Evolutionary conservation across 306 rosid genomes (phyloP), one percentile per base, ranked within the genome.

Genomic region (Prunus mongolica): DNA sequence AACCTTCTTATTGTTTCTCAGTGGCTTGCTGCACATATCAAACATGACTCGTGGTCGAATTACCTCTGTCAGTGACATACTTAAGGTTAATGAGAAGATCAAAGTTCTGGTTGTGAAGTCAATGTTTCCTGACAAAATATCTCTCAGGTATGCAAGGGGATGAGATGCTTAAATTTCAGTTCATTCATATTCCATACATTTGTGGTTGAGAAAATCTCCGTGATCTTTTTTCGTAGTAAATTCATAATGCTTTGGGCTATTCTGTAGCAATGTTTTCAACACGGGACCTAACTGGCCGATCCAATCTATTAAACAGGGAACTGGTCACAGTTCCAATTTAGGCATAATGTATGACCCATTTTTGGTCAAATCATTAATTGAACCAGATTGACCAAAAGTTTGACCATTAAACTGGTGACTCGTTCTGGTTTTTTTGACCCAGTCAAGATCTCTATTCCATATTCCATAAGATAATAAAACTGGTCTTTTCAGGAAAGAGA

Each of bases 1-100:
- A 72, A 68, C 65, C 25, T 81, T 56, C 71, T 69, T 38, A 56
- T 51, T 79, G 32, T 55, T 77, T 86, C 78, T 85, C 95, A 95
- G 99, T 49, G 99, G 99, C 4, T 84, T 95, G 89, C 89, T 95
- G 89, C 99, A 95, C 79, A 85, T 95, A 77, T 95, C 97, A 52
- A 95, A 95, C 76, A 87, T 95, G 80, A 86, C 82, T 32, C 89
- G 86, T 49, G 89, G 80, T 28, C 87, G 87, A 83, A 55, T 95
- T 72, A 80, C 85, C 72, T 88, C 97, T 24, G 96, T 89, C 77
- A 78, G 83, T 13, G 92, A 92, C 88, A n/a, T 89, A 76, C 93
- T 95, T 78, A 69, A 91, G 9, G 88, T 88, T 45, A 91, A 85
- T 24, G 97, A 95, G 79, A 82, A 87, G 61, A 89, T 95, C 46